Percentiles rank a stretch among this genome's conserved stretches.
Evolutionary conservation across 495 filamentous ascomycete genomes (phyloP).

Genomic region (Hamigera avellanea): DNA sequence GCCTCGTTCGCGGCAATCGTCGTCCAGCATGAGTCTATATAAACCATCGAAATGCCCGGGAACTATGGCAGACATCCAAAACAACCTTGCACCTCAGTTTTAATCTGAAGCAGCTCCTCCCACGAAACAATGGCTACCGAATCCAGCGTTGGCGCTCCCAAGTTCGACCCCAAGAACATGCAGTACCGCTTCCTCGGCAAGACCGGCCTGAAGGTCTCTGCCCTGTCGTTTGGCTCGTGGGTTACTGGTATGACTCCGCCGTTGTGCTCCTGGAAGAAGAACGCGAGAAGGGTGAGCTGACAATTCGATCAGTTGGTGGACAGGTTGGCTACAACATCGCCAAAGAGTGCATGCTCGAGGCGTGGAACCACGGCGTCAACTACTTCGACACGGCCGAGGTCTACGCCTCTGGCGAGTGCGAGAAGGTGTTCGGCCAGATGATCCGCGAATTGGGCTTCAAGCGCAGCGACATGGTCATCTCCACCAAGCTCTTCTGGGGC

Average conservation of each 20-base stretch:
- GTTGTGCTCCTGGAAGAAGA: too few species aligned
- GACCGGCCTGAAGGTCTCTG: conserved; percentile 64
- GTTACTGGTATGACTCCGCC: too few species aligned
- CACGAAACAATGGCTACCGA: too few species aligned
- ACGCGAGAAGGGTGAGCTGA: too few species aligned
- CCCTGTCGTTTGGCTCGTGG: conserved; percentile 64
- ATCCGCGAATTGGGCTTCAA: conserved; percentile 45
- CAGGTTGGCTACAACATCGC: neutral
- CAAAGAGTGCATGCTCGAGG: neutral
- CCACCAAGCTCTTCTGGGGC: conserved; percentile 46
- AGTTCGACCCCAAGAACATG: conserved; percentile 57
- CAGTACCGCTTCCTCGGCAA: conserved; percentile 64
- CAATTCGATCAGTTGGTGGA: too few species aligned
- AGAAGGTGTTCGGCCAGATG: conserved; percentile 23
- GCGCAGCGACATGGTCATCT: conserved; percentile 62
- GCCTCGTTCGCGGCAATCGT: too few species aligned
- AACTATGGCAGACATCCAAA: too few species aligned
- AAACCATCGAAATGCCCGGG: too few species aligned
- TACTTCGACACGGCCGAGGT: conserved; percentile 47
- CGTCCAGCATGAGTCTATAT: too few species aligned
- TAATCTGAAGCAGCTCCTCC: too few species aligned
- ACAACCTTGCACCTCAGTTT: too few species aligned
- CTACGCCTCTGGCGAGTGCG: conserved; percentile 20
- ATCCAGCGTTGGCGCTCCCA: too few species aligned
- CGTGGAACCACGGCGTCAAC: conserved; percentile 52